Base-by-base conservation (phyloP, 2,329 filamentous ascomycete genomes). In the Proliferodiscus dingleyae region DNA sequence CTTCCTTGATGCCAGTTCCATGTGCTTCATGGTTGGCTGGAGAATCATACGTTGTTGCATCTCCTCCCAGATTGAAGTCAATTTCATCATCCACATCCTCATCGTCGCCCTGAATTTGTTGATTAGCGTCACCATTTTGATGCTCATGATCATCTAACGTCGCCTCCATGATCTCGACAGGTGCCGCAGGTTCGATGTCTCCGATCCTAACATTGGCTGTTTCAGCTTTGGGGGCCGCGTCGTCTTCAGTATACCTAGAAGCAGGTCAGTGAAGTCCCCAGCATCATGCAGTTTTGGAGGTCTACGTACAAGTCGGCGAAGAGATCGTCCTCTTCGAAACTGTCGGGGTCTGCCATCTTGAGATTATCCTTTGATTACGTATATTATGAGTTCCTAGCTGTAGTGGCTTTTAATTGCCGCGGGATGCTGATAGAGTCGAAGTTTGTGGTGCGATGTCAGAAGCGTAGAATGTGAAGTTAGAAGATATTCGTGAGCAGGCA, bases 231-330 rank as follows among this genome's bases (percentile, higher is more conserved):
- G 72, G 61, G 37, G 72, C 65, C 34, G 70, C 71, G 39, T 83
- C 80, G 54, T 85, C 81, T 51, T 82, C 83, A 53, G 87, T 81
- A 61, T 86, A 85, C 49, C 83, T 85, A 15, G 28, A 42, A 40
- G 37, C 11, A 37, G n/a, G 36, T 55, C 45, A 56, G 50, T 34
- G 5, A n/a, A 19, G 29, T 23, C n/a, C 23, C 10, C 23, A 28
- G 30, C 23, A 24, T 48, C 3, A 40, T 43, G 5, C 33, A 46
- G 36, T 23, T 10, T 29, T 15, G 13, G 22, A 16, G 18, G 16
- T 13, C 34, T 46, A 77, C 88, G 71, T 74, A 95, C 89, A 95
- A 80, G 71, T 95, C 90, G 61, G 89, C 89, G 68, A 95, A 95
- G 69, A 95, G 86, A 76, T 95, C 34, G 7, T 37, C 89, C 63